phyloP scores from a whole-genome alignment of 225 moss, liverwort and hornwort species.

The Physcomitrellopsis africana region DNA sequence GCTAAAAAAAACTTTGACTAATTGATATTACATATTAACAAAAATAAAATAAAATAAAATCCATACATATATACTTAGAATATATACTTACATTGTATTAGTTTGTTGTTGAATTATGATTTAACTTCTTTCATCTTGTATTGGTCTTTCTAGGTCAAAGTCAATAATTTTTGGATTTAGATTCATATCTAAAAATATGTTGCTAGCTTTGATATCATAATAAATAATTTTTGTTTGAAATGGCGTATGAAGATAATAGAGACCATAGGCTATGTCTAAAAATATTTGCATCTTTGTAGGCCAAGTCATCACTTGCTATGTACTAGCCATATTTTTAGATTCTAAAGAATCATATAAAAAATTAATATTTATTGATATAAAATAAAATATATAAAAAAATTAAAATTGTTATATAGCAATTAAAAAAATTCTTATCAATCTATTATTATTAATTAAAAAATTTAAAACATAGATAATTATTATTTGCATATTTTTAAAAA shows the following conservation, averaged over 20 bases:
- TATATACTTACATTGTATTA: conserved; percentile 34
- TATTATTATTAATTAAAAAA: background rate
- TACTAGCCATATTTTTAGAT: background rate
- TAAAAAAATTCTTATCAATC: too few species aligned
- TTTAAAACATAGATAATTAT: too few species aligned
- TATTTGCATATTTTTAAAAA: background rate
- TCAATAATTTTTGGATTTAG: conserved; percentile 48
- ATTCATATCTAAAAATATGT: conserved; percentile 47
- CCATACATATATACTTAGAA: background rate
- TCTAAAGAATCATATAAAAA: background rate
- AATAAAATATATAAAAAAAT: too few species aligned
- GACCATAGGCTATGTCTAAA: conserved; percentile 40
- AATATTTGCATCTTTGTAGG: conserved; percentile 32
- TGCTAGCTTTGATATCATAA: conserved; percentile 57
- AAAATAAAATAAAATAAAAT: background rate
- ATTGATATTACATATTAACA: background rate
- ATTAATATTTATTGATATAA: background rate
- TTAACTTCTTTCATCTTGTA: conserved; percentile 14
- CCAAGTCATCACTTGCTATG: conserved; percentile 33
- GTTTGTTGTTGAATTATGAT: conserved; percentile 36
- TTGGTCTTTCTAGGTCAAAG: conserved; percentile 57
- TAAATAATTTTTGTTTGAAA: conserved; percentile 54
- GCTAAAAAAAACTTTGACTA: too few species aligned
- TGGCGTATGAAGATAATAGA: conserved; percentile 49
- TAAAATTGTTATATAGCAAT: too few species aligned